phyloP scores from a whole-genome alignment of 75 land plant species.

The Gnetum montanum region DNA sequence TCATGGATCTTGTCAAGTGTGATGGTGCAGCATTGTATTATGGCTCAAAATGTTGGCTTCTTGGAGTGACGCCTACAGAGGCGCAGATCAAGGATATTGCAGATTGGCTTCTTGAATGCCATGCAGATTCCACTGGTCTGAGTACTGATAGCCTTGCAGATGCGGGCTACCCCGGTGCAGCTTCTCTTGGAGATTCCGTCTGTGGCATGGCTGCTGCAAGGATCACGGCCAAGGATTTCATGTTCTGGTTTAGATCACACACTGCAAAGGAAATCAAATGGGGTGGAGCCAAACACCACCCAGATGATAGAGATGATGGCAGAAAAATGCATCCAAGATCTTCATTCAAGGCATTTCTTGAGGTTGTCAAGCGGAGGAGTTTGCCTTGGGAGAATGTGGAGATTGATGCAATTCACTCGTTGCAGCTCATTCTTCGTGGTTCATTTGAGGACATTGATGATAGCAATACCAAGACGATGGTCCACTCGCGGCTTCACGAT shows the following conservation, averaged over 20 bases:
- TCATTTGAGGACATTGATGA: slow-evolving; percentile 63
- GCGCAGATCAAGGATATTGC: slow-evolving; percentile 81
- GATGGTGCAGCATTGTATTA: slow-evolving; percentile 93
- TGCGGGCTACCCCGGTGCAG: slow-evolving; percentile 93
- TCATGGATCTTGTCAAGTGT: slow-evolving; percentile 94
- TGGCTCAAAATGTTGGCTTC: slow-evolving; percentile 58
- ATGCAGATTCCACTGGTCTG: slow-evolving; percentile 91
- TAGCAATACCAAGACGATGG: slow-evolving; percentile 64
- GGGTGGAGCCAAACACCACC: slow-evolving; percentile 98
- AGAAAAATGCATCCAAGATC: slow-evolving; percentile 93
- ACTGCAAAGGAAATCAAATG: slow-evolving; percentile 96
- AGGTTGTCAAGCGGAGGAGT: slow-evolving; percentile 91
- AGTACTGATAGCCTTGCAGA: slow-evolving; percentile 95
- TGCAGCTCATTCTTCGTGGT: slow-evolving; percentile 92
- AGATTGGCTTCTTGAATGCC: slow-evolving; percentile 70
- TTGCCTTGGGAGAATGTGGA: slow-evolving; percentile 97
- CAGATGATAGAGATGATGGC: slow-evolving; percentile 91
- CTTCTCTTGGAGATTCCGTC: slow-evolving; percentile 82
- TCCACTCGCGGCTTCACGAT: slow-evolving; percentile 52
- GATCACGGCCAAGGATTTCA: slow-evolving; percentile 71
- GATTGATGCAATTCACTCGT: slow-evolving; percentile 97
- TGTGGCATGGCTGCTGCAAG: slow-evolving; percentile 98
- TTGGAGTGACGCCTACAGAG: slow-evolving; percentile 84
- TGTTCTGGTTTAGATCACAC: slow-evolving; percentile 98
- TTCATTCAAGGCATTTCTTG: slow-evolving; percentile 91